A percentile compares a stretch with the other conserved stretches of the same genome.
phyloP scores from a whole-genome alignment of 1,284 basidiomycete genomes.

The Ceratobasidium theobromae region DNA sequence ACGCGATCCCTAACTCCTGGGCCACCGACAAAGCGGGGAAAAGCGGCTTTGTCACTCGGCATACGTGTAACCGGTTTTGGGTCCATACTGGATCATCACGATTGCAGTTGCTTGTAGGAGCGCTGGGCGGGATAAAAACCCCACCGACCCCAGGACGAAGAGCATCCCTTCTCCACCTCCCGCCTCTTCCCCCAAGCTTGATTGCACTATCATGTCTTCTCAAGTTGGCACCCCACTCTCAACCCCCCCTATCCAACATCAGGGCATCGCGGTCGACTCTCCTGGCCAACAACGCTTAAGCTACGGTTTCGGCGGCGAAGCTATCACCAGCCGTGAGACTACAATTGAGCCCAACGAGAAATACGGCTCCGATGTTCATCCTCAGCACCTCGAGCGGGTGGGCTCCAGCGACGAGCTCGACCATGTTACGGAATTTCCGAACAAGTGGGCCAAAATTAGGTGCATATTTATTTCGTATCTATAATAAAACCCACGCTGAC shows the following conservation, averaged over 20 bases:
- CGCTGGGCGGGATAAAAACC: constrained; percentile 17
- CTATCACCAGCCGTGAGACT: not conserved
- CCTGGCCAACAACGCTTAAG: constrained; percentile 21
- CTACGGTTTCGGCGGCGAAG: constrained; percentile 13
- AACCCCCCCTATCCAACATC: not conserved
- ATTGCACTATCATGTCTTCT: constrained; percentile 9
- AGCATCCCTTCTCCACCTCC: not conserved
- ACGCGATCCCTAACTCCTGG: not conserved
- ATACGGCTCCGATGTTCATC: not conserved
- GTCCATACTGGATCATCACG: constrained; percentile 5
- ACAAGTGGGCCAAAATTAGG: constrained; percentile 29
- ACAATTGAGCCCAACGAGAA: not conserved
- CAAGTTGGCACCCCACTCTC: not conserved
- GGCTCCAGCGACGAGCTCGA: constrained; percentile 3
- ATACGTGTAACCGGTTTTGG: constrained; percentile 7
- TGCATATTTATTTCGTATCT: not conserved
- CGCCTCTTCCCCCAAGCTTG: not conserved
- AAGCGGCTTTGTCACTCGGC: not conserved
- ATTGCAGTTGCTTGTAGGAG: not conserved
- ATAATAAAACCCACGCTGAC: not conserved
- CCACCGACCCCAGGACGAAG: not conserved
- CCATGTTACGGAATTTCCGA: constrained; percentile 28
- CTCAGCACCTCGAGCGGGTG: constrained; percentile 6
- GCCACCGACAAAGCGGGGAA: not conserved
- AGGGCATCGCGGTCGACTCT: not conserved